Conservation (phyloP, 2,329 filamentous ascomycete genomes). For the Aspergillus jensenii region DNA sequence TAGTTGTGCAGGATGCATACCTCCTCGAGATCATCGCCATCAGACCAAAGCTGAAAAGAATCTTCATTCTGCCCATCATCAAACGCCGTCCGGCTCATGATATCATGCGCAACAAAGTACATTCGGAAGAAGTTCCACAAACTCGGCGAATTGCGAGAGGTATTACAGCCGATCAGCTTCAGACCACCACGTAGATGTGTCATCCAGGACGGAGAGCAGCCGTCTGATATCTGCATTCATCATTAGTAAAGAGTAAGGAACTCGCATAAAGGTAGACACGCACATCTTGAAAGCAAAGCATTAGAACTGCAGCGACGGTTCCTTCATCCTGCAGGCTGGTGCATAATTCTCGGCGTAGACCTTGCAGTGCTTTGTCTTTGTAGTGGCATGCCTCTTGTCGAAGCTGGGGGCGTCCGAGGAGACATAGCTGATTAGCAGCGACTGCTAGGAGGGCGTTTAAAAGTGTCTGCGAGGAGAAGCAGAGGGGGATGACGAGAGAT, state of each 20-base stretch:
- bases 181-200: constrained; percentile 32
- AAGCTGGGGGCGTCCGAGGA: constrained; percentile 25
- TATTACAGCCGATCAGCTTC: constrained; percentile 22
- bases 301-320: constrained; percentile 30
- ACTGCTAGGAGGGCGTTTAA: constrained; percentile 28
- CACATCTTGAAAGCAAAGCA: constrained; percentile 37
- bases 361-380: constrained; percentile 19
- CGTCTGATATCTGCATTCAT: constrained; percentile 31
- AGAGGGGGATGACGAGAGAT: constrained; percentile 24
- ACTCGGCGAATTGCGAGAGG: constrained; percentile 1
- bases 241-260: too few relatives aligned
- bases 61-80: constrained; percentile 23
- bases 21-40: not conserved
- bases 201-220: constrained; percentile 32
- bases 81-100: constrained; percentile 29
- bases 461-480: constrained; percentile 22
- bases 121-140: constrained; percentile 20
- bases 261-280: too few relatives aligned
- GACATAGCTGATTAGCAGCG: constrained; percentile 28
- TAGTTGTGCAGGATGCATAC: not conserved
- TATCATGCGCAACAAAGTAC: constrained; percentile 36
- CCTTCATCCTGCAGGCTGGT: constrained; percentile 20
- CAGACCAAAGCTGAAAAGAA: constrained; percentile 21
- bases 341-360: constrained; percentile 23
- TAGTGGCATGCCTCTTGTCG: constrained; percentile 15